Evolutionary conservation across 805 yeast species (phyloP).

Genomic region (Scheffersomyces ergatensis): DNA sequence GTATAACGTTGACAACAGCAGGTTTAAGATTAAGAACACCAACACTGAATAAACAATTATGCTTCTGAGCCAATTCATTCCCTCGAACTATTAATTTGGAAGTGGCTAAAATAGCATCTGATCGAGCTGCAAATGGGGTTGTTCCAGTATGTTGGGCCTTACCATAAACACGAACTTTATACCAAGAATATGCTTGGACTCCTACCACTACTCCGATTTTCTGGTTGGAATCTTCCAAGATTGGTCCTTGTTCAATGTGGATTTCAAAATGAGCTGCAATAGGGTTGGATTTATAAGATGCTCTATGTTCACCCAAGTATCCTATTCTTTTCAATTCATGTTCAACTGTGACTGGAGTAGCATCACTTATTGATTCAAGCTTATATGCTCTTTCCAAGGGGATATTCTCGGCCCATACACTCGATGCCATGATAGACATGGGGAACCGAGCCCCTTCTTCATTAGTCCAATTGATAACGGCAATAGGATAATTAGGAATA

Average conservation of each 20-base stretch:
- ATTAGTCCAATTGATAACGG: slow-evolving; percentile 68
- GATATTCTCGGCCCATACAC: slow-evolving; percentile 61
- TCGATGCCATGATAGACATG: slow-evolving; percentile 62
- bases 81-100: slow-evolving; percentile 56
- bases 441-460: slow-evolving; percentile 82
- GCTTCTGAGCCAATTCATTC: slow-evolving; percentile 50
- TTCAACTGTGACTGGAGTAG: slow-evolving; percentile 44
- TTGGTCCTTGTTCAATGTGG: slow-evolving; percentile 78
- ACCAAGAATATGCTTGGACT: slow-evolving; percentile 68
- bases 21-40: slow-evolving; percentile 60
- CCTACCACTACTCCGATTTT: slow-evolving; percentile 66
- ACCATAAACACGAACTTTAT: slow-evolving; percentile 54
- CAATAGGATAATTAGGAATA: slow-evolving; percentile 65
- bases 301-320: slow-evolving; percentile 52
- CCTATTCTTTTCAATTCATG: slow-evolving; percentile 62
- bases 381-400: slow-evolving; percentile 48
- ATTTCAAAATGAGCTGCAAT: slow-evolving; percentile 70
- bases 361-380: slow-evolving; percentile 50
- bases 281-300: slow-evolving; percentile 49
- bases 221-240: slow-evolving; percentile 53
- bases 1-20: slow-evolving; percentile 65
- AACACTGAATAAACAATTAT: slow-evolving; percentile 55
- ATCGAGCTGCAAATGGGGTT: slow-evolving; percentile 60
- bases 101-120: slow-evolving; percentile 61
- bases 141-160: slow-evolving; percentile 74